These are phyloP conservation scores for Urtica urens DNA, from an alignment of 306 rosid genomes.

Conservation along the genomic window DNA sequence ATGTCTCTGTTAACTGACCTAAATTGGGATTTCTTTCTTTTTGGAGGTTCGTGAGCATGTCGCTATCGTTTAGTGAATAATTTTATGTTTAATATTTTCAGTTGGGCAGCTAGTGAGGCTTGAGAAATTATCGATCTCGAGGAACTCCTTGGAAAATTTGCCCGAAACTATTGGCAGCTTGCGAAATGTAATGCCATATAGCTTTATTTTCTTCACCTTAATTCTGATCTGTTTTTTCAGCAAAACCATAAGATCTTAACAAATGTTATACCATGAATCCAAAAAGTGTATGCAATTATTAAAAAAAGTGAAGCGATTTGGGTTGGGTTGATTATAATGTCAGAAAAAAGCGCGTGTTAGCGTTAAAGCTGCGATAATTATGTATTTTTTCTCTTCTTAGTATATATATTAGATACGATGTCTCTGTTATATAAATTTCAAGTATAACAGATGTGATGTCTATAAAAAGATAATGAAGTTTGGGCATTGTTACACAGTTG, in stretches of 20 bases:
- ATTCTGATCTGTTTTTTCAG: too few relatives aligned
- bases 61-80: slow-evolving; percentile 11
- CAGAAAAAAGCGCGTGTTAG: too few relatives aligned
- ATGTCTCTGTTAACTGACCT: not conserved
- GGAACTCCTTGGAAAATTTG: slow-evolving; percentile 48
- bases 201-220: not conserved
- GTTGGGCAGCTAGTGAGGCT: slow-evolving; percentile 96
- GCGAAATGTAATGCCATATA: slow-evolving; percentile 54
- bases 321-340: too few relatives aligned
- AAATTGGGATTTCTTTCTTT: not conserved
- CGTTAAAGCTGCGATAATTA: not conserved
- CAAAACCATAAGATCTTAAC: too few relatives aligned
- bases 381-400: not conserved
- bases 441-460: too few relatives aligned
- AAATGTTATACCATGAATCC: too few relatives aligned
- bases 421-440: too few relatives aligned
- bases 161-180: slow-evolving; percentile 92
- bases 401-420: too few relatives aligned
- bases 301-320: too few relatives aligned
- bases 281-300: too few relatives aligned
- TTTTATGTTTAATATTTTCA: slow-evolving; percentile 26
- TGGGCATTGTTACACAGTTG: slow-evolving; percentile 55
- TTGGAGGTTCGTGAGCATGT: not conserved
- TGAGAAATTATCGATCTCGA: slow-evolving; percentile 68
- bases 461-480: too few relatives aligned